Base-by-base conservation (phyloP, 805 yeast genomes). In the Ogataea glucozyma region DNA sequence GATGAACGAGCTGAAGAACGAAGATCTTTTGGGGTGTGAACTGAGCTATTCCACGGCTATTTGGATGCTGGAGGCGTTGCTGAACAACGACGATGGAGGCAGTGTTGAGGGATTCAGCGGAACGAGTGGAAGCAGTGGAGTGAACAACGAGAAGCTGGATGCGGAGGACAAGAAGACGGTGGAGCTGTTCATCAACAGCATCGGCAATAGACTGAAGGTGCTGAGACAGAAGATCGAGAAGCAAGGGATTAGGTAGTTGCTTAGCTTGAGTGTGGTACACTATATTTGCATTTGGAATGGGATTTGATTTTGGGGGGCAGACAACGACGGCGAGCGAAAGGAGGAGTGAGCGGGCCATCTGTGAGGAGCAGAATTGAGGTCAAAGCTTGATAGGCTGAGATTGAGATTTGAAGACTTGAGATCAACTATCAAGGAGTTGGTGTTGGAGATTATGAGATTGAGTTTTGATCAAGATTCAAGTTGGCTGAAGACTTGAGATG, bases 21-120 rank as follows among this genome's bases (percentile, higher is more conserved):
- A 79, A 42, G 89, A 84, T 57, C 61, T 86, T 38, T 69, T 71
- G 14, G 85, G 85, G 6, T 90, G 97, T 65, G 97, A 90, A 64
- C 66, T 86, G 45, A 85, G 91, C 7, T 91, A 91, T 61, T 87
- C 95, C 4, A 88, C 96, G 0, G 83, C 97, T 0, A 78, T 91
- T 40, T 91, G 97, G 97, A 88, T 91, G 97, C 70, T 91, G 57
- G 95, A 88, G 59, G 88, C 96, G 1, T 69, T 91, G 20, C 64
- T 89, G 41, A 91, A 85, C 46, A 52, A 52, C 40, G 56, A 55
- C 22, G 48, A 50, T 3, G 41, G 40, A 18, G 43, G 44, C 30
- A 24, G 13, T 10, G 26, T 30, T n/a, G 18, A 35, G 18, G 43
- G 33, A 5, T 63, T 66, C 26, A 69, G 65, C 22, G 57, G 51